Conservation (phyloP, 495 filamentous ascomycete genomes). For the Penicillium paradoxum region DNA sequence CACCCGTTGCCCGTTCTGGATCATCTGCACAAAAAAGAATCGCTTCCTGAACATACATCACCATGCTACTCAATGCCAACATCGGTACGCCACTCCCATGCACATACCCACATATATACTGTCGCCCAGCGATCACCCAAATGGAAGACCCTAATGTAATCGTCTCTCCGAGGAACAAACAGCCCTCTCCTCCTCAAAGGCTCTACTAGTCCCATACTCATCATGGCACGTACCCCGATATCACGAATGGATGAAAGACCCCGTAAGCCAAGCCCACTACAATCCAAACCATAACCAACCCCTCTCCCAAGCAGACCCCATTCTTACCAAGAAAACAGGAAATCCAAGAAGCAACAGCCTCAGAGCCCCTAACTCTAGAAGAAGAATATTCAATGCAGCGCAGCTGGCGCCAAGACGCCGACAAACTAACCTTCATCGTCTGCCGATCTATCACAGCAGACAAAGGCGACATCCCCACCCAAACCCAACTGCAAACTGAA, state of each 20-base stretch:
- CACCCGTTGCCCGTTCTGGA: background rate
- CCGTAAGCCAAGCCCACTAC: conserved; percentile 41
- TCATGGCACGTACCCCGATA: conserved; percentile 74
- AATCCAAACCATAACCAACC: background rate
- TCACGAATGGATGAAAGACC: conserved; percentile 87
- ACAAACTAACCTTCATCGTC: conserved; percentile 47
- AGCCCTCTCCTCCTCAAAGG: conserved; percentile 62
- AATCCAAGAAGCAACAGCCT: conserved; percentile 78
- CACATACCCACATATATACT: conserved; percentile 4
- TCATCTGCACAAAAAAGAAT: background rate
- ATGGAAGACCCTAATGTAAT: background rate
- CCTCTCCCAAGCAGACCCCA: background rate
- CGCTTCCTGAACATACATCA: background rate
- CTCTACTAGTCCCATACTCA: conserved; percentile 81
- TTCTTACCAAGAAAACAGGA: conserved; percentile 41
- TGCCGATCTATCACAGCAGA: conserved; percentile 24
- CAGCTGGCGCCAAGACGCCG: conserved; percentile 70
- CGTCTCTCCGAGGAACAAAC: background rate
- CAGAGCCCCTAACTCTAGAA: conserved; percentile 68
- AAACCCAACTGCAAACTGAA: conserved; percentile 24
- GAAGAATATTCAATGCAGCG: conserved; percentile 84
- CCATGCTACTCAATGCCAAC: conserved; percentile 40
- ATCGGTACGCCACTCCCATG: conserved; percentile 25
- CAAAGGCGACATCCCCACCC: background rate
- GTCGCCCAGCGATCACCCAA: background rate